Conservation (phyloP, 139 green algal genomes). For the Raphidocelis subcapitata region DNA sequence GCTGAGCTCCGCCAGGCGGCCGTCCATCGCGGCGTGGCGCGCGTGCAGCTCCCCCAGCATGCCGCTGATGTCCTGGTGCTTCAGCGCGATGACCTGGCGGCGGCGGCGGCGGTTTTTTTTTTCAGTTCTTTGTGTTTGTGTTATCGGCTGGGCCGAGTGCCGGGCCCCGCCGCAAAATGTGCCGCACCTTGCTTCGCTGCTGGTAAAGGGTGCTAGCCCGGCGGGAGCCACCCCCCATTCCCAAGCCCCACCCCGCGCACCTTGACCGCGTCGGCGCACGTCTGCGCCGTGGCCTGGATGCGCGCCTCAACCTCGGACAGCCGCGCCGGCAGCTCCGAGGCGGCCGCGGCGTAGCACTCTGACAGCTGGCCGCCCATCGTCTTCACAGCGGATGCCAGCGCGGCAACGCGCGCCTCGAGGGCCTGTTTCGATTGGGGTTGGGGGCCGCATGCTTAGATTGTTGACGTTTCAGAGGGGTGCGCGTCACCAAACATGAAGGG, state of each 20-base stretch:
- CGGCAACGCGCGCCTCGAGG: no score
- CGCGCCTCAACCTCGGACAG: slow-evolving; percentile 18
- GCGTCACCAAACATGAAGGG: no score
- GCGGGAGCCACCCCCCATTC: no score
- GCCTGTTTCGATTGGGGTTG: no score
- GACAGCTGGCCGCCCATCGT: slow-evolving; percentile 2
- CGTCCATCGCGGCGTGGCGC: slow-evolving; percentile 7
- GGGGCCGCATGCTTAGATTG: no score
- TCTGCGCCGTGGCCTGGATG: slow-evolving; percentile 21
- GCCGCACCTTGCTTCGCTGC: background rate
- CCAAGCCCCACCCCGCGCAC: no score
- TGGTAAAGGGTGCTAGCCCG: background rate
- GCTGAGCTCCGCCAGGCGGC: slow-evolving; percentile 13
- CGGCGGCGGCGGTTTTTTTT: background rate
- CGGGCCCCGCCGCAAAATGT: background rate
- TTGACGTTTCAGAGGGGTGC: no score
- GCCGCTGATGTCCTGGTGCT: slow-evolving; percentile 9
- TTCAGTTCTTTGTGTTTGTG: background rate
- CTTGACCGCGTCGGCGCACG: slow-evolving; percentile 27
- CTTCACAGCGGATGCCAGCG: no score
- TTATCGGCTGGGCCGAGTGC: background rate
- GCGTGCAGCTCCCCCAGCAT: slow-evolving; percentile 17
- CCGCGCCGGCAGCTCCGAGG: slow-evolving; percentile 7
- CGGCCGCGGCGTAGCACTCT: background rate
- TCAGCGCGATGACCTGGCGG: slow-evolving; percentile 25